phyloP scores from a whole-genome alignment of 2,329 filamentous ascomycete genomes.

The Sclerotinia spermophila region DNA sequence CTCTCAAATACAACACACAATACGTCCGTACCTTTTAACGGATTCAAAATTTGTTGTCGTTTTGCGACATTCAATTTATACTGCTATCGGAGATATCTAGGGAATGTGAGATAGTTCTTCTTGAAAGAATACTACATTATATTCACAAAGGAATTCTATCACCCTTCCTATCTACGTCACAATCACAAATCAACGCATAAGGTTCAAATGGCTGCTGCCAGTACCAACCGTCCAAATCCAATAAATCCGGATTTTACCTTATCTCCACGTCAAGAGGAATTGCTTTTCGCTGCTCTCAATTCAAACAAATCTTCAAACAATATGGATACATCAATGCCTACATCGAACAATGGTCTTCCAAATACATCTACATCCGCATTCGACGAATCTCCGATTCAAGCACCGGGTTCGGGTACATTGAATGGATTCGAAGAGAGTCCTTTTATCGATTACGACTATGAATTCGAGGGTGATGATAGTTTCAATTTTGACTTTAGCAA shows the following conservation, averaged over 20 bases:
- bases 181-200: neutral
- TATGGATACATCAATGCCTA: conserved; percentile 29
- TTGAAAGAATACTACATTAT: neutral
- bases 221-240: conserved; percentile 1
- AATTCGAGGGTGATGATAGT: conserved; percentile 68
- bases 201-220: conserved; percentile 8
- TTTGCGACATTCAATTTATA: neutral
- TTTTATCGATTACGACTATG: conserved; percentile 77
- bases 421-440: conserved; percentile 68
- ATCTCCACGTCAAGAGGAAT: conserved; percentile 71
- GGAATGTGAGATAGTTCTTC: conserved; percentile 1
- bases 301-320: conserved; percentile 50
- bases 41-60: neutral
- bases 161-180: conserved; percentile 7
- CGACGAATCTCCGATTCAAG: conserved; percentile 46
- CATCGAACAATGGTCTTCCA: conserved; percentile 41
- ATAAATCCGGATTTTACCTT: conserved; percentile 60
- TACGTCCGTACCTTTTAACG: neutral
- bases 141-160: neutral
- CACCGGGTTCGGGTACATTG: conserved; percentile 45
- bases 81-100: neutral
- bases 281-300: conserved; percentile 72
- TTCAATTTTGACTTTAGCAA: conserved; percentile 59
- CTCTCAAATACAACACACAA: neutral
- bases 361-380: conserved; percentile 48